Conservation (phyloP, 768 basidiomycete genomes). For the Termitomyces sp. region DNA sequence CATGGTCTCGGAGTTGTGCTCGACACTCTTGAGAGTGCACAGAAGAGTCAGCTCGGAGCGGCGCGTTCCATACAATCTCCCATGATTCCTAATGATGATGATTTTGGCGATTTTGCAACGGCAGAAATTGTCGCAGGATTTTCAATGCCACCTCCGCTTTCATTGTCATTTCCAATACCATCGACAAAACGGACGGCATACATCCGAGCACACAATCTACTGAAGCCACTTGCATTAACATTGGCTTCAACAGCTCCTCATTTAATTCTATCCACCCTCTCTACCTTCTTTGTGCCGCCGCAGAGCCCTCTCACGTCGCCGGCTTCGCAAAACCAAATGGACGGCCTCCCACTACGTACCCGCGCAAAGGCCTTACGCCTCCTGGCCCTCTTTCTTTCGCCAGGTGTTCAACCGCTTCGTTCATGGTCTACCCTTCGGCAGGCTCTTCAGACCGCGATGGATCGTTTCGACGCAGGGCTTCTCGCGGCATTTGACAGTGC, state of each 20-base stretch:
- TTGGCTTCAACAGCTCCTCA: slow-evolving; percentile 57
- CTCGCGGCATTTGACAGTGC: slow-evolving; percentile 88
- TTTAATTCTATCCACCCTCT: slow-evolving; percentile 56
- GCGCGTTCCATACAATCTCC: slow-evolving; percentile 5
- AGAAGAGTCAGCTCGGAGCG: slow-evolving; percentile 78
- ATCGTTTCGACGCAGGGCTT: slow-evolving; percentile 82
- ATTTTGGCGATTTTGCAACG: slow-evolving; percentile 15
- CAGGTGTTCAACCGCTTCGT: slow-evolving; percentile 61
- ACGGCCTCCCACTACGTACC: slow-evolving; percentile 33
- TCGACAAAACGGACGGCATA: slow-evolving; percentile 39
- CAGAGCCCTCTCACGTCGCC: slow-evolving; percentile 1
- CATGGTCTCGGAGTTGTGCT: slow-evolving; percentile 34
- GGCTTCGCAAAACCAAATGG: slow-evolving; percentile 1
- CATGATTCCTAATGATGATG: slow-evolving; percentile 10
- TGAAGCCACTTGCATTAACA: slow-evolving; percentile 53
- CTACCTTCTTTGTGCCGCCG: slow-evolving; percentile 26
- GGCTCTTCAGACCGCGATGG: slow-evolving; percentile 71
- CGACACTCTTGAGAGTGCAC: slow-evolving; percentile 52
- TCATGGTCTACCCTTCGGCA: slow-evolving; percentile 57
- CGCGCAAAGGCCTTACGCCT: slow-evolving; percentile 69
- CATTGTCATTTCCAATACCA: slow-evolving; percentile 13
- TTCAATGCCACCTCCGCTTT: slow-evolving; percentile 15
- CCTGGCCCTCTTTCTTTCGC: slow-evolving; percentile 71
- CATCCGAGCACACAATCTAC: slow-evolving; percentile 58
- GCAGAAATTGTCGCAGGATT: slow-evolving; percentile 5